Base-by-base conservation (phyloP, 2,329 filamentous ascomycete genomes). In the Elsinoe perseae region DNA sequence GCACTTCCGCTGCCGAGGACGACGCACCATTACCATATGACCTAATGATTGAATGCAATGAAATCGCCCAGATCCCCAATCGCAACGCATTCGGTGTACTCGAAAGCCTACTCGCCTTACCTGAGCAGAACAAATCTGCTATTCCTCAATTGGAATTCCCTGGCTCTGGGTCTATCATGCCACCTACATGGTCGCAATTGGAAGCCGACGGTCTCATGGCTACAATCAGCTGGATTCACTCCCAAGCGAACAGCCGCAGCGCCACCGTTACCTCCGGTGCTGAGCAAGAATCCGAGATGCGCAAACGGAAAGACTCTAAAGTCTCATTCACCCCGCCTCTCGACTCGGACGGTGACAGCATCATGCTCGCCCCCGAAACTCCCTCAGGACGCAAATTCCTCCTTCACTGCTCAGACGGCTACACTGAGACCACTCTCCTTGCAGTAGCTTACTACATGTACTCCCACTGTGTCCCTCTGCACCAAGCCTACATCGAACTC, bases 391-490 rank as follows among this genome's bases (percentile, higher is more conserved):
- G 83, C 60, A 90, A 84, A 66, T 82, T 97, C 30, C 80, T 97
- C 28, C 87, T 98, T 38, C 92, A 97, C 70, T 97, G 93, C 69
- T 85, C 86, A 1, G 93, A 98, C 69, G 93, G 93, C 16, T 98
- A 98, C 66, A 98, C 93, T 0, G 93, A 98, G 71, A 92, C 87
- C 1, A 90, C 90, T 1, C 79, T 98, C 70, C 78, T 98, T 16
- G 89, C 82, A 1, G 82, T 98, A 36, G 89, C 92, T 8, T 98
- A 98, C 71, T 89, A 86, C 68, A 95, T 95, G 79, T 98, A 90
- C 70, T 89, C 87, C 55, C 89, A 93, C 60, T 89, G 89, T 5
- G 77, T 83, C 9, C 80, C 91, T 0, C 80, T 92, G 0, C 86
- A 91, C 25, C 83, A 90, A 56, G 91, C 93, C 7, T 97, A 91